Evolutionary conservation across 768 basidiomycete genomes (phyloP).

Genomic region (Tulasnella sp.): DNA sequence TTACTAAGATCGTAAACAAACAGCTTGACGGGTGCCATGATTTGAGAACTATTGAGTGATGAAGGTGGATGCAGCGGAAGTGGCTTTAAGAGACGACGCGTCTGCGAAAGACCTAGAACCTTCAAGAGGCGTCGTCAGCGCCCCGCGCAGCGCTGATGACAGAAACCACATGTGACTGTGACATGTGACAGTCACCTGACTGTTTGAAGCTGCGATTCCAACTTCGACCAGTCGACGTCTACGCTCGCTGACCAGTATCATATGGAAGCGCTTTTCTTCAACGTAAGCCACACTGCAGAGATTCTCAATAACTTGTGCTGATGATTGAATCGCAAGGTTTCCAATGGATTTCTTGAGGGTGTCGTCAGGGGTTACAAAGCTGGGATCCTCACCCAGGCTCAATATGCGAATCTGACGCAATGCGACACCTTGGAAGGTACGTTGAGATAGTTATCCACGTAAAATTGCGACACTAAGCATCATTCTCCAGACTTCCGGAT

Average conservation of each 20-base stretch:
- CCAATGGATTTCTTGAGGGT: slow-evolving; percentile 64
- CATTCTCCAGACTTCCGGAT: slow-evolving; percentile 68
- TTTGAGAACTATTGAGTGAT: background rate
- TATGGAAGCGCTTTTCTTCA: slow-evolving; percentile 87
- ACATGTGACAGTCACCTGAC: too few species aligned
- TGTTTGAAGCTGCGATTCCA: background rate
- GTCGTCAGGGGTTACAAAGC: slow-evolving; percentile 88
- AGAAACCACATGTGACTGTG: too few species aligned
- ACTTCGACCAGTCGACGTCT: background rate
- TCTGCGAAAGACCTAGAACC: too few species aligned
- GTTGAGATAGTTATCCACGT: background rate
- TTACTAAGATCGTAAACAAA: slow-evolving; percentile 88
- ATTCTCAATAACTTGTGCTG: slow-evolving; percentile 23
- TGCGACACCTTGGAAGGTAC: slow-evolving; percentile 94
- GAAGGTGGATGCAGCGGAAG: background rate
- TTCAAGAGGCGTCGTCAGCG: too few species aligned
- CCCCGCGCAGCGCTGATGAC: too few species aligned
- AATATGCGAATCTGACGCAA: slow-evolving; percentile 88
- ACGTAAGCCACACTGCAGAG: slow-evolving; percentile 40
- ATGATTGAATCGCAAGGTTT: slow-evolving; percentile 41
- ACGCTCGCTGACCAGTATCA: background rate
- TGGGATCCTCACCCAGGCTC: slow-evolving; percentile 74
- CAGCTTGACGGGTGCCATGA: slow-evolving; percentile 46
- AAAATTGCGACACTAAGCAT: background rate
- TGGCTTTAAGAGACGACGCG: too few species aligned